A percentile compares a stretch with the other conserved stretches of the same genome.
Conservation (phyloP, 805 yeast species). For the Candida peoriensis region DNA sequence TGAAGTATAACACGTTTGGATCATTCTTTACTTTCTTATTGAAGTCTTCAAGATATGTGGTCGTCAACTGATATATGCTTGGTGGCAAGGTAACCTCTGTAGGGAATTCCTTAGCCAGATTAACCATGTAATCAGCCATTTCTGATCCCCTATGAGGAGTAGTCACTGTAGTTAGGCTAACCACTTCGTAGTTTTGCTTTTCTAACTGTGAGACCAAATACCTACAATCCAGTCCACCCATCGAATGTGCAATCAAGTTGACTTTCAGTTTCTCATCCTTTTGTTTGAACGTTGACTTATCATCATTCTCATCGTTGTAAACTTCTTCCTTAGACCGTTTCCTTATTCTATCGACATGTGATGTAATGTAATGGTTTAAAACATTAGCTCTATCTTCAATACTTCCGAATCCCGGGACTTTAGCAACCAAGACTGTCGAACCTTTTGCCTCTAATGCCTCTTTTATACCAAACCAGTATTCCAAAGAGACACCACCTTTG, state of each 20-base stretch:
- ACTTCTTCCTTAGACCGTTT: constrained; percentile 19
- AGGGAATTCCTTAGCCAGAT: constrained; percentile 24
- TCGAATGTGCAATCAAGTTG: constrained; percentile 82
- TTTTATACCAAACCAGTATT: constrained; percentile 81
- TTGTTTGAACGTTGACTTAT: constrained; percentile 10
- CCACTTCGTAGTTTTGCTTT: constrained; percentile 47
- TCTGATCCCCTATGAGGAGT: constrained; percentile 90
- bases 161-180: constrained; percentile 75
- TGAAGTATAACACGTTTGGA: constrained; percentile 65
- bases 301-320: constrained; percentile 16
- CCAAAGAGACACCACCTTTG: constrained; percentile 39
- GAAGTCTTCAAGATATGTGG: constrained; percentile 45
- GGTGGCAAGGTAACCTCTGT: constrained; percentile 26
- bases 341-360: constrained; percentile 20
- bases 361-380: constrained; percentile 46
- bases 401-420: constrained; percentile 78
- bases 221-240: constrained; percentile 91
- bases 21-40: constrained; percentile 49
- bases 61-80: constrained; percentile 62
- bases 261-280: constrained; percentile 40
- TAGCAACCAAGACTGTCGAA: constrained; percentile 62
- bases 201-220: constrained; percentile 58
- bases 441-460: constrained; percentile 58
- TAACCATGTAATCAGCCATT: constrained; percentile 65
- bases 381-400: constrained; percentile 62